Percentiles rank a stretch among this genome's conserved stretches.
Conservation (phyloP, 306 rosid genomes). For the Vicia sativa region DNA sequence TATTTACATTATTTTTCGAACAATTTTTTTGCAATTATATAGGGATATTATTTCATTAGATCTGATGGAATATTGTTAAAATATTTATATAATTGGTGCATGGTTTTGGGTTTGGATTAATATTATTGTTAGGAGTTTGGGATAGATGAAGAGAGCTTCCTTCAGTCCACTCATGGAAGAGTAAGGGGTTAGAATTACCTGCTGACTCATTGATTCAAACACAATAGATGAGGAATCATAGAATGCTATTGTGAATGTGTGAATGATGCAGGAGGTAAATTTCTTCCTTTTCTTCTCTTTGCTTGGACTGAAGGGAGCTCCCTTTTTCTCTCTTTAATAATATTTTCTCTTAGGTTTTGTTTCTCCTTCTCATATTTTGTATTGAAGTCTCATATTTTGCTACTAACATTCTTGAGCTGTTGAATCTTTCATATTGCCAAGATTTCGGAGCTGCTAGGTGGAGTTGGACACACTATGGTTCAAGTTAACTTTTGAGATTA, state of each 20-base stretch:
- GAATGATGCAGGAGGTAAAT: slow-evolving; percentile 90
- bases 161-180: slow-evolving; percentile 94
- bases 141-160: slow-evolving; percentile 77
- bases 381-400: too few species aligned
- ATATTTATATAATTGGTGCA: not conserved
- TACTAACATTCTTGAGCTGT: too few species aligned
- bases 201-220: slow-evolving; percentile 98
- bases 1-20: not conserved
- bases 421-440: too few species aligned
- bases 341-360: too few species aligned
- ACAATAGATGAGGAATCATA: slow-evolving; percentile 49
- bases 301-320: slow-evolving; percentile 99
- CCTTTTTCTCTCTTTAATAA: slow-evolving; percentile 49
- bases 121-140: not conserved
- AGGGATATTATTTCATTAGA: not conserved
- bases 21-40: not conserved
- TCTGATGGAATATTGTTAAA: not conserved
- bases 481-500: too few species aligned
- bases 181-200: slow-evolving; percentile 73
- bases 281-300: slow-evolving; percentile 67
- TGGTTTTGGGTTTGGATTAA: not conserved
- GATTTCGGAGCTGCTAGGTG: too few species aligned
- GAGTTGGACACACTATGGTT: too few species aligned
- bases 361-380: too few species aligned
- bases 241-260: slow-evolving; percentile 72